Percentiles rank a stretch among this genome's conserved stretches.
Evolutionary conservation across 139 green algal genomes (phyloP).

Genomic region (Microglena sp.): DNA sequence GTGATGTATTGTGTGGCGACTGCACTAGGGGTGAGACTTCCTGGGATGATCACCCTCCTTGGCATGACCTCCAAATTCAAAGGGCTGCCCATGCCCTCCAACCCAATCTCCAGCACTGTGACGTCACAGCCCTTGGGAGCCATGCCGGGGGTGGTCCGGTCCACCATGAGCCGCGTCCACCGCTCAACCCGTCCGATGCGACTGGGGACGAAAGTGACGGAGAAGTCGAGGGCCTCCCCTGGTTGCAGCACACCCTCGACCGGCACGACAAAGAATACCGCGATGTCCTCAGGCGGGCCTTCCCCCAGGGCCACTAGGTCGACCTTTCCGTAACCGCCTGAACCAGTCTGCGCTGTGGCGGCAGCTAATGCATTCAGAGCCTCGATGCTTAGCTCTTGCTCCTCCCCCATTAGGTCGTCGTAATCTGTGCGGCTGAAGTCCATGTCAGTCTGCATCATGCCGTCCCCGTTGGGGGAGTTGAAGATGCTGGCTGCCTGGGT

Average conservation of each 20-base stretch:
- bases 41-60: conserved; percentile 13
- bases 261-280: conserved; percentile 17
- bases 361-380: too few species aligned
- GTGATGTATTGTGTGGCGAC: background rate
- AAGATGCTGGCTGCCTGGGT: background rate
- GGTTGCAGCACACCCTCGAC: conserved; percentile 22
- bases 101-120: conserved; percentile 31
- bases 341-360: too few species aligned
- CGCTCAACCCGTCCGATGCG: too few species aligned
- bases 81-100: conserved; percentile 26
- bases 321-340: conserved; percentile 8
- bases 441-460: background rate
- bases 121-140: conserved; percentile 7
- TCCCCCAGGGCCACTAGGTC: conserved; percentile 26
- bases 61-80: conserved; percentile 18
- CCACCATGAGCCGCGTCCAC: conserved; percentile 28
- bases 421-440: background rate
- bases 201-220: conserved; percentile 28
- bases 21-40: conserved; percentile 16
- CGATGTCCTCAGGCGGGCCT: conserved; percentile 3
- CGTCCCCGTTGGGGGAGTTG: background rate
- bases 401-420: background rate
- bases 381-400: background rate
- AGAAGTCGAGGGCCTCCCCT: conserved; percentile 29
- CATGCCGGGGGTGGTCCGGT: conserved; percentile 7